Evolutionary conservation across 305 asterid species (phyloP), one percentile per base, ranked within the genome.

Genomic region (Stenogyne calaminthoides): DNA sequence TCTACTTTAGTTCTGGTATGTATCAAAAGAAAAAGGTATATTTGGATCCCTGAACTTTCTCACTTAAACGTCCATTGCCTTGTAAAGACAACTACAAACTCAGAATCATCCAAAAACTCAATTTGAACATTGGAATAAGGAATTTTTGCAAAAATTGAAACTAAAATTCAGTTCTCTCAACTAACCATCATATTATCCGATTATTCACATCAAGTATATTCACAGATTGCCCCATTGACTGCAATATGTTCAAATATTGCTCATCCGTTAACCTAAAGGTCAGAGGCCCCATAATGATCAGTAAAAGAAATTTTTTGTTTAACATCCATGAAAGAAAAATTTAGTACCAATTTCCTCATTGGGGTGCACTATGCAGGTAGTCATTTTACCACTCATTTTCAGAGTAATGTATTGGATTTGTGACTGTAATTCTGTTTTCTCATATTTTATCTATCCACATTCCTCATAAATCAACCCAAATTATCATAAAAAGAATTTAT

Each of bases 181-280:
- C 90, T 89, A 67, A 91, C 98, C 98, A 92, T 87, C 89, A 93
- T 76, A 91, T 85, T 55, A 93, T 76, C 49, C 89, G 90, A 73
- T 78, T 47, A 73, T 82, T 67, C 47, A 75, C 82, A 83, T 87
- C 96, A 79, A 79, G 77, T 81, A 87, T 86, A 76, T 93, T 96
- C 80, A 91, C 89, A 0, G 98, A 65, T 69, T 91, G 97, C 25
- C 91, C 97, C 97, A 93, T 89, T 44, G 97, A 89, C 88, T 91
- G 97, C 85, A 93, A 83, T 84, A 91, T 88, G 70, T 85, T 88
- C 87, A 87, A 76, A 84, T 86, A 89, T 82, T 91, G 97, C 76
- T 74, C 84, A 71, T 93, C 98, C 8, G 88, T 86, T 39, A 91
- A 84, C 72, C 84, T 87, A 64, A 85, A 74, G 16, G 86, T 86